These are phyloP conservation scores for Pestalotiopsis sp. DNA, from an alignment of 2,329 filamentous ascomycete species.

Conservation along the genomic window DNA sequence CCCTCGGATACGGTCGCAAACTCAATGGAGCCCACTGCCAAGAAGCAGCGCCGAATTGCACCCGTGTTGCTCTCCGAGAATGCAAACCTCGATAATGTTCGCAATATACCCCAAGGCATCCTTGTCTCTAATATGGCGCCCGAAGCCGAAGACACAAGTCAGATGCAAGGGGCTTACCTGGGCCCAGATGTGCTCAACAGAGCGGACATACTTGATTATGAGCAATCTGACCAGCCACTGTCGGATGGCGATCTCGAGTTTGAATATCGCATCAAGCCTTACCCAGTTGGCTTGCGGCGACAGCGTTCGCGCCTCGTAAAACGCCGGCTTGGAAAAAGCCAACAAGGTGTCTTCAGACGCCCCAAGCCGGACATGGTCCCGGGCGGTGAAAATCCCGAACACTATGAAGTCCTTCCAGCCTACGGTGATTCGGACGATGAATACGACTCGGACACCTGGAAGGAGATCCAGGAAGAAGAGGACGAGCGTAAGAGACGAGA, in stretches of 20 bases:
- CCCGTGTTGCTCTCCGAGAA: slow-evolving; percentile 22
- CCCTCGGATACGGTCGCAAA: not conserved
- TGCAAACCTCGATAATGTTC: slow-evolving; percentile 17
- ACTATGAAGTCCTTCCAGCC: slow-evolving; percentile 45
- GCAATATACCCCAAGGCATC: slow-evolving; percentile 19
- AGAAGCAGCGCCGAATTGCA: slow-evolving; percentile 26
- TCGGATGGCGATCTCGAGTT: slow-evolving; percentile 14
- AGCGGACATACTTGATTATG: slow-evolving; percentile 23
- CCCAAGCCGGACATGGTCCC: slow-evolving; percentile 26
- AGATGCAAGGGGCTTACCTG: slow-evolving; percentile 19
- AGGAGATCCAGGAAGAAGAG: slow-evolving; percentile 61
- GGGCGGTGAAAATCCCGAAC: slow-evolving; percentile 26
- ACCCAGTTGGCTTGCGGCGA: slow-evolving; percentile 21
- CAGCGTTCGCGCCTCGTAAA: slow-evolving; percentile 26
- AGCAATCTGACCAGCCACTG: not conserved
- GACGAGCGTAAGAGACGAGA: slow-evolving; percentile 32
- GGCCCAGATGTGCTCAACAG: slow-evolving; percentile 24
- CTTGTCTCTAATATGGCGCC: not conserved
- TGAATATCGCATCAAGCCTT: slow-evolving; percentile 12
- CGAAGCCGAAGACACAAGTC: not conserved
- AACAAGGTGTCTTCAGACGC: not conserved
- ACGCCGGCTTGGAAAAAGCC: slow-evolving; percentile 13
- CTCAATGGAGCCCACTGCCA: not conserved
- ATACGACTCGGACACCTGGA: slow-evolving; percentile 59
- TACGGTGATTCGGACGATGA: slow-evolving; percentile 57